Evolutionary conservation across 768 basidiomycete species (phyloP), one percentile per base, ranked within the genome.

Genomic region (Boletus subparvulus): DNA sequence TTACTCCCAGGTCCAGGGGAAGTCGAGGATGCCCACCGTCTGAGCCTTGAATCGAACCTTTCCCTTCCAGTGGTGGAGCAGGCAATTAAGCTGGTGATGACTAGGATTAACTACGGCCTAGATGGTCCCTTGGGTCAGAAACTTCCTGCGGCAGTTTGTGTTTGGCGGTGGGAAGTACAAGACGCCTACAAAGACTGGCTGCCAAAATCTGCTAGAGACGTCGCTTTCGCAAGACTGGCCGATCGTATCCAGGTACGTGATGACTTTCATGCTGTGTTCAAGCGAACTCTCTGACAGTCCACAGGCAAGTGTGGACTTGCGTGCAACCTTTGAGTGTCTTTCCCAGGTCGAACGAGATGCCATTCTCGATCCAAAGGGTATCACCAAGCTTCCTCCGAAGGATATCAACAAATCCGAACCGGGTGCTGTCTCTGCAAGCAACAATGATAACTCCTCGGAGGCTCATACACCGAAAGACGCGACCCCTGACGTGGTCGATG

Each of bases 101-200:
- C 69, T 30, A 85, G 94, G 16, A 82, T 80, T 28, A 94, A 96
- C 69, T 95, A 95, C 65, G 94, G 94, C 2, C 71, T 94, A 6
- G 84, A 90, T 50, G 60, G 39, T 24, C 72, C 74, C 3, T 65
- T 73, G 17, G 81, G 81, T 36, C 74, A 75, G 50, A 89, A 81
- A 66, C 65, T 76, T 21, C 85, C 87, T 14, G 82, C 86, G 8
- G 74, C 81, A n/a, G 72, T 90, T 35, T 86, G 82, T 59, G 75
- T 88, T 21, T 95, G 91, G 92, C 78, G 90, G 50, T 96, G 93
- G 94, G 94, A 96, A 69, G 85, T 90, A 12, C 83, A 82, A 63
- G 78, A 82, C 3, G 62, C 78, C 19, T 76, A 80, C 59, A 74
- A 75, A 55, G 77, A 82, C 54, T 87, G 86, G 82, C 69, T 94